Conservation (phyloP, 352 stramenopile species). For the Phytopythium kandeliae region DNA sequence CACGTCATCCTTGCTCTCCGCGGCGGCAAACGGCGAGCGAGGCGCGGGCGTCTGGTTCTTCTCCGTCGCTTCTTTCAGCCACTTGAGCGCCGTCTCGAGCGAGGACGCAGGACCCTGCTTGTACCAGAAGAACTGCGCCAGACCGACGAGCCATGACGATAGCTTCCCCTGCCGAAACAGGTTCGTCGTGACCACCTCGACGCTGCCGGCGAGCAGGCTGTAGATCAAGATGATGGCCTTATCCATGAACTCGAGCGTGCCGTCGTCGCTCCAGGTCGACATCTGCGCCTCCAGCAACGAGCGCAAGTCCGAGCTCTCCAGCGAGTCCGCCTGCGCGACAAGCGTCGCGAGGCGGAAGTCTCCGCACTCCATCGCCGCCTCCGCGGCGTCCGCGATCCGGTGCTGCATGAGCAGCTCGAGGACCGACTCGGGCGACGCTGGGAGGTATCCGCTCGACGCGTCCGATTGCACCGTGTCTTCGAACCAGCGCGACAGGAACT, state of each 20-base stretch:
- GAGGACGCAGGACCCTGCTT: constrained; percentile 41
- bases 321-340: constrained; percentile 47
- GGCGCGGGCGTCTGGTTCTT: constrained; percentile 32
- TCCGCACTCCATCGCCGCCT: constrained; percentile 52
- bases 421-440: constrained; percentile 23
- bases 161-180: constrained; percentile 22
- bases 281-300: constrained; percentile 49
- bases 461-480: constrained; percentile 32
- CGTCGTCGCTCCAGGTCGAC: constrained; percentile 46
- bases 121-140: constrained; percentile 74
- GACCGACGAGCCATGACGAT: constrained; percentile 50
- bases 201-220: constrained; percentile 49
- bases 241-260: constrained; percentile 51
- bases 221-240: constrained; percentile 57
- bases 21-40: constrained; percentile 20
- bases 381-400: constrained; percentile 44
- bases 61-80: constrained; percentile 34
- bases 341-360: constrained; percentile 65
- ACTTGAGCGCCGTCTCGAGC: constrained; percentile 34
- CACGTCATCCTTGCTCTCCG: constrained; percentile 40
- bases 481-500: constrained; percentile 76
- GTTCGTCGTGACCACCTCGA: constrained; percentile 46
- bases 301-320: constrained; percentile 46
- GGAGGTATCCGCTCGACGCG: not conserved
- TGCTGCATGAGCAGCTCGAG: constrained; percentile 48